Conservation (phyloP, 2,329 filamentous ascomycete species). For the Mollisiaceae sp. region DNA sequence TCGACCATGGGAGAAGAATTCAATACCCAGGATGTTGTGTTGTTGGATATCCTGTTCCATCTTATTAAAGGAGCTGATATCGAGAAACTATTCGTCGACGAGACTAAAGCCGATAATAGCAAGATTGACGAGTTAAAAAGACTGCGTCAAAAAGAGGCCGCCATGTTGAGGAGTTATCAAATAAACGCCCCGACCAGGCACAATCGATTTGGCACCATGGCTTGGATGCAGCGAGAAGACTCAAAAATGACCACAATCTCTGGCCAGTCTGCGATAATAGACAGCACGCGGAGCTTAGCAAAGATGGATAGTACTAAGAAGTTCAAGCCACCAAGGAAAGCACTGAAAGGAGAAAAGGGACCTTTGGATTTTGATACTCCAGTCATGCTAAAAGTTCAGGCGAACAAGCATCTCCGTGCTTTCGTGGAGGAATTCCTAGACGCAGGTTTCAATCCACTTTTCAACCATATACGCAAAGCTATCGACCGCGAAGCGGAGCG, state of each 20-base stretch:
- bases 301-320: constrained; percentile 93
- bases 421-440: constrained; percentile 96
- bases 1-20: constrained; percentile 97
- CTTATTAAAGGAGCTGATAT: constrained; percentile 88
- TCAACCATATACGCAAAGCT: constrained; percentile 83
- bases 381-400: constrained; percentile 70
- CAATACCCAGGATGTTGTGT: constrained; percentile 81
- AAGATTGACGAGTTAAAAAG: constrained; percentile 75
- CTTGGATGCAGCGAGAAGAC: constrained; percentile 90
- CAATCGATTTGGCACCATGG: constrained; percentile 95
- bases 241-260: constrained; percentile 85
- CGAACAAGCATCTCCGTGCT: constrained; percentile 75
- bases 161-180: constrained; percentile 79
- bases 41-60: constrained; percentile 92
- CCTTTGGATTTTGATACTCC: constrained; percentile 78
- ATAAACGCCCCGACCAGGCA: constrained; percentile 84
- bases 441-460: constrained; percentile 91
- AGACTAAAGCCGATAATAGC: constrained; percentile 70
- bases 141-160: constrained; percentile 80
- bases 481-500: constrained; percentile 89
- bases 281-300: constrained; percentile 73
- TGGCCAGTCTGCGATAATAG: constrained; percentile 82
- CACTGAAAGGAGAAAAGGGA: constrained; percentile 64
- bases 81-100: constrained; percentile 83
- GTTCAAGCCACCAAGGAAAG: constrained; percentile 79